Percentiles rank a stretch among this genome's conserved stretches.
These are phyloP conservation scores for Barbarea vulgaris DNA, from an alignment of 345 rosid genomes.

Conservation along the genomic window DNA sequence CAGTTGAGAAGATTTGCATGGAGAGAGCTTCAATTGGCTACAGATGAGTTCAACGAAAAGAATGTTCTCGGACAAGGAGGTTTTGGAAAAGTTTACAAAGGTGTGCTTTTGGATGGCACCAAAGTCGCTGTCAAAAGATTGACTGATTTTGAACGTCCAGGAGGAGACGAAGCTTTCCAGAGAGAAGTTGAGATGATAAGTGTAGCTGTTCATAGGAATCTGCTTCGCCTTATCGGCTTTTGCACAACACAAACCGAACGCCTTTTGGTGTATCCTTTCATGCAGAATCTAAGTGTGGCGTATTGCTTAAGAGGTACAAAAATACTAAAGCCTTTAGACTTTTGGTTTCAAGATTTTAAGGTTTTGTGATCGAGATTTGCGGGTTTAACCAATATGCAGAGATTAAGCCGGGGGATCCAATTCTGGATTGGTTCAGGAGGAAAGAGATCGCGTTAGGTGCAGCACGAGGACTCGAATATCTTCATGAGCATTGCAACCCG, in stretches of 20 bases:
- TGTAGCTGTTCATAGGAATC: constrained; percentile 44
- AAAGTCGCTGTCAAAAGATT: constrained; percentile 46
- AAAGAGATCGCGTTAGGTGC: constrained; percentile 86
- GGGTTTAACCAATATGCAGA: constrained; percentile 51
- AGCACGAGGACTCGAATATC: constrained; percentile 95
- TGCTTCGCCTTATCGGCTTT: constrained; percentile 43
- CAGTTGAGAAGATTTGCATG: constrained; percentile 93
- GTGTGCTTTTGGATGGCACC: constrained; percentile 41
- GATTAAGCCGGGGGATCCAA: constrained; percentile 71
- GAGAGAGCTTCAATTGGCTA: constrained; percentile 92
- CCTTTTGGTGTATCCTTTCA: constrained; percentile 83
- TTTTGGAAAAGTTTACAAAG: constrained; percentile 52
- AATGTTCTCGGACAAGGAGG: constrained; percentile 50
- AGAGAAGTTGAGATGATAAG: constrained; percentile 45
- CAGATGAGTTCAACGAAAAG: constrained; percentile 47
- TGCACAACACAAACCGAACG: constrained; percentile 44
- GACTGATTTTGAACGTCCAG: constrained; percentile 43
- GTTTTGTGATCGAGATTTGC: not conserved
- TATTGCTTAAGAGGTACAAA: constrained; percentile 76
- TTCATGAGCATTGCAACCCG: constrained; percentile 97
- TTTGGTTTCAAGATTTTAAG: not conserved
- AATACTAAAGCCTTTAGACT: not conserved
- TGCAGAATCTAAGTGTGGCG: constrained; percentile 95
- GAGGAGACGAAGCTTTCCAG: constrained; percentile 46
- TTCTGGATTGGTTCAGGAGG: constrained; percentile 82